Evolutionary conservation across 192 early-diverging fungal species (phyloP).

Genomic region (Linnemannia hyalina): DNA sequence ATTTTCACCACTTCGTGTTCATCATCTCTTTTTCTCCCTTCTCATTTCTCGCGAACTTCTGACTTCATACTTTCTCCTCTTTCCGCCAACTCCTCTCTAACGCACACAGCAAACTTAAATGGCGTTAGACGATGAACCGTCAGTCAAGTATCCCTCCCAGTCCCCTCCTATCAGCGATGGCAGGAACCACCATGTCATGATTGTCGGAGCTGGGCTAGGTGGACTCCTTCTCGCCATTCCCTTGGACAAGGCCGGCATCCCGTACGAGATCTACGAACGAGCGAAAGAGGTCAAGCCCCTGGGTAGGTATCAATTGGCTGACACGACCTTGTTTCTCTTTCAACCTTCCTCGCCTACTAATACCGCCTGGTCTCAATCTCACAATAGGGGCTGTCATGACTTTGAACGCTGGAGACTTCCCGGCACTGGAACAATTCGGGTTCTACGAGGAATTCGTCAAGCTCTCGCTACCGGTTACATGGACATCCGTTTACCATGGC

Average conservation of each 20-base stretch:
- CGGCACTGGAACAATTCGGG: slow-evolving; percentile 5
- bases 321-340: too few species aligned
- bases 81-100: neutral
- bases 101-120: neutral
- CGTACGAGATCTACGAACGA: slow-evolving; percentile 31
- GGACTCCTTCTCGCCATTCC: slow-evolving; percentile 26
- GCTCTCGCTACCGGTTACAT: neutral
- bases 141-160: neutral
- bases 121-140: neutral
- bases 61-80: neutral
- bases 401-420: neutral
- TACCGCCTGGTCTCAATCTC: neutral
- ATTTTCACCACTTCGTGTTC: neutral
- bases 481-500: neutral
- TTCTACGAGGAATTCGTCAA: neutral
- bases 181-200: slow-evolving; percentile 26
- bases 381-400: slow-evolving; percentile 12
- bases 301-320: neutral
- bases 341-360: neutral
- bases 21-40: neutral
- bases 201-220: slow-evolving; percentile 31
- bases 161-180: slow-evolving; percentile 7
- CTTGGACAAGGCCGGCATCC: slow-evolving; percentile 10
- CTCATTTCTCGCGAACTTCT: neutral
- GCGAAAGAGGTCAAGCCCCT: slow-evolving; percentile 11